Conservation (phyloP, 306 rosid species). For the Biancaea sappan region DNA sequence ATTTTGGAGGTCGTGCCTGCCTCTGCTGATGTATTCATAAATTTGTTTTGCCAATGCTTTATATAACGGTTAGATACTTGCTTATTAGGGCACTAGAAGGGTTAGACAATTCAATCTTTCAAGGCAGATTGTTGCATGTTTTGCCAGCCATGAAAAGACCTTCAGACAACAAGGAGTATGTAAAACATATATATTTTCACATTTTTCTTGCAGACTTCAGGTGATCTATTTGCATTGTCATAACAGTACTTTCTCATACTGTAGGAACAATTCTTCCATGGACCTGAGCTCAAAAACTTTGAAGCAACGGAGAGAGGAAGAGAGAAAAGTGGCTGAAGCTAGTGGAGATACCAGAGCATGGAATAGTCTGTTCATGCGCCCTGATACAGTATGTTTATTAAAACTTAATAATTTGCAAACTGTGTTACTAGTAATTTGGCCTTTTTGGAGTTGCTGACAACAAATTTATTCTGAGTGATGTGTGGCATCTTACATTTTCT, state of each 20-base stretch:
- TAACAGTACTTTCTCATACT: constrained; percentile 30
- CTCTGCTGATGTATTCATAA: constrained; percentile 8
- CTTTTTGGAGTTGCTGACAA: not conserved
- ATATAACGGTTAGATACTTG: constrained; percentile 17
- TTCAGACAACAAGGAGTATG: constrained; percentile 68
- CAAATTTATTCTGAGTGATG: constrained; percentile 8
- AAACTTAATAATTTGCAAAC: constrained; percentile 24
- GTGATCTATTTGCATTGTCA: constrained; percentile 13
- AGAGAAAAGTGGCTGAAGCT: constrained; percentile 82
- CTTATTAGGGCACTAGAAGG: constrained; percentile 68
- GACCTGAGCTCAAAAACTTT: constrained; percentile 62
- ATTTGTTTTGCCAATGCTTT: constrained; percentile 8
- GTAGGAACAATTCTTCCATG: constrained; percentile 52
- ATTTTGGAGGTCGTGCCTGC: not conserved
- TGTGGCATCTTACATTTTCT: not conserved
- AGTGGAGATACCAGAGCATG: constrained; percentile 92
- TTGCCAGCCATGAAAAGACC: constrained; percentile 72
- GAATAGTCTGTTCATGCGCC: constrained; percentile 90
- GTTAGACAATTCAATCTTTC: constrained; percentile 77
- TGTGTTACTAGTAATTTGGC: constrained; percentile 9
- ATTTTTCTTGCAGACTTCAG: not conserved
- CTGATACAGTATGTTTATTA: constrained; percentile 77
- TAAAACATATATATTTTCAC: constrained; percentile 2
- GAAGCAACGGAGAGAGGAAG: constrained; percentile 73
- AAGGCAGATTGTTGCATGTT: constrained; percentile 91